phyloP scores from a whole-genome alignment of 306 rosid species.

The Boehmeria nivea region DNA sequence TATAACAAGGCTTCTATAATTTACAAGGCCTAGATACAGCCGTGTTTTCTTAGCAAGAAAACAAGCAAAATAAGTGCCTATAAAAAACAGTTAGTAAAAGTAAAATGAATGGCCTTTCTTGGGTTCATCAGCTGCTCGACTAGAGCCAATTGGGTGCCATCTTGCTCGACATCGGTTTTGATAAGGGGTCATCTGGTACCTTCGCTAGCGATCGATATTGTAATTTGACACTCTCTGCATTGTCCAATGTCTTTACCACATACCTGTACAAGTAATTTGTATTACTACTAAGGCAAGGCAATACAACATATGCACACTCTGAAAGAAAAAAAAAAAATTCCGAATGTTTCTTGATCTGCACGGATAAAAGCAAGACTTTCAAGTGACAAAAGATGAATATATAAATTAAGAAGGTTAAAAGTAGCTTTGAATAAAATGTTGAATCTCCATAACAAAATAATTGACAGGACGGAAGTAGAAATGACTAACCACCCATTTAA shows the following conservation, averaged over 20 bases:
- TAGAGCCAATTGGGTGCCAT: conserved; percentile 69
- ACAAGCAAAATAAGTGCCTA: conserved; percentile 16
- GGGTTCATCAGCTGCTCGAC: conserved; percentile 3
- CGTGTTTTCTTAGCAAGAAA: conserved; percentile 25
- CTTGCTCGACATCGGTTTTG: conserved; percentile 64
- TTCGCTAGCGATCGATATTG: conserved; percentile 95
- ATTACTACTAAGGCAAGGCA: not conserved
- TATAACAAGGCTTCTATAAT: conserved; percentile 30
- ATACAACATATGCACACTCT: not conserved
- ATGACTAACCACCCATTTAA: conserved; percentile 90
- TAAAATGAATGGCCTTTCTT: conserved; percentile 3
- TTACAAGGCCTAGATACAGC: conserved; percentile 21
- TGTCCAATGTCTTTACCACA: conserved; percentile 98
- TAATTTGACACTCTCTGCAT: conserved; percentile 96
- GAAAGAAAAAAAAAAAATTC: not conserved
- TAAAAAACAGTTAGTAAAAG: conserved; percentile 14
- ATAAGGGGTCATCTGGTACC: conserved; percentile 51
- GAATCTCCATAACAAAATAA: not conserved
- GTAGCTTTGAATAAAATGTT: not conserved
- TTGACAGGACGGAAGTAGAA: conserved; percentile 3
- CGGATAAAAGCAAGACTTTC: not conserved
- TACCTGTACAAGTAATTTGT: conserved; percentile 45
- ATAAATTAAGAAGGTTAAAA: too few species aligned
- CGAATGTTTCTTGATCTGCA: too few species aligned
- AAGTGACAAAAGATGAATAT: conserved; percentile 1